Conservation (phyloP, 2,329 filamentous ascomycete genomes). For the Colletotrichum spinosum region DNA sequence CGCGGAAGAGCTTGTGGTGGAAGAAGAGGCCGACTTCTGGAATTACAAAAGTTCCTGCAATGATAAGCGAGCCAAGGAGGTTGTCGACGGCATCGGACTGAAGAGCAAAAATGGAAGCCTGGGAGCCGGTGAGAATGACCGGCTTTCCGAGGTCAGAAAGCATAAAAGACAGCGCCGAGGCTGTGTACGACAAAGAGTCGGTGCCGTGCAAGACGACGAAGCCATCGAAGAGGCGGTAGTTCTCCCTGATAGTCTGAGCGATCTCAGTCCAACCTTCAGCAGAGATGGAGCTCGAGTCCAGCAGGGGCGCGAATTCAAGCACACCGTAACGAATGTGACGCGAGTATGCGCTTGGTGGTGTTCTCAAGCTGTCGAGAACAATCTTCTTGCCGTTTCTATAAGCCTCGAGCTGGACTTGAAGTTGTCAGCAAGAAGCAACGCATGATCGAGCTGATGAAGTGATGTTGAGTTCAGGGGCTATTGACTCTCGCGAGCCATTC, state of each 20-base stretch:
- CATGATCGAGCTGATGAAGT: not conserved
- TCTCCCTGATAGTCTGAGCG: slow-evolving; percentile 80
- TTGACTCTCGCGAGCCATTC: not conserved
- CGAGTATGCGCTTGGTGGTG: slow-evolving; percentile 82
- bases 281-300: slow-evolving; percentile 92
- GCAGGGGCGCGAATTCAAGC: slow-evolving; percentile 83
- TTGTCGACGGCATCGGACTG: slow-evolving; percentile 95
- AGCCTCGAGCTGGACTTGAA: slow-evolving; percentile 61
- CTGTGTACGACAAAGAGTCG: slow-evolving; percentile 89
- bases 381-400: slow-evolving; percentile 61
- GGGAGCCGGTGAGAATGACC: slow-evolving; percentile 85
- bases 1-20: slow-evolving; percentile 89
- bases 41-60: slow-evolving; percentile 92
- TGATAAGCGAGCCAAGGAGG: slow-evolving; percentile 86
- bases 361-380: slow-evolving; percentile 77
- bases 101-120: slow-evolving; percentile 88
- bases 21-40: slow-evolving; percentile 96
- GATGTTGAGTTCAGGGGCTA: not conserved
- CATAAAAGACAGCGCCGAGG: slow-evolving; percentile 93
- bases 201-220: slow-evolving; percentile 94
- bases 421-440: slow-evolving; percentile 12
- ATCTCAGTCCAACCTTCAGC: slow-evolving; percentile 89
- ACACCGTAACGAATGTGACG: slow-evolving; percentile 86
- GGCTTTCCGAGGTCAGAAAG: slow-evolving; percentile 91
- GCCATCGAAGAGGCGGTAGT: slow-evolving; percentile 89